Evolutionary conservation across 345 rosid species (phyloP), one percentile per base, ranked within the genome.

Genomic region (Gossypium mustelinum): DNA sequence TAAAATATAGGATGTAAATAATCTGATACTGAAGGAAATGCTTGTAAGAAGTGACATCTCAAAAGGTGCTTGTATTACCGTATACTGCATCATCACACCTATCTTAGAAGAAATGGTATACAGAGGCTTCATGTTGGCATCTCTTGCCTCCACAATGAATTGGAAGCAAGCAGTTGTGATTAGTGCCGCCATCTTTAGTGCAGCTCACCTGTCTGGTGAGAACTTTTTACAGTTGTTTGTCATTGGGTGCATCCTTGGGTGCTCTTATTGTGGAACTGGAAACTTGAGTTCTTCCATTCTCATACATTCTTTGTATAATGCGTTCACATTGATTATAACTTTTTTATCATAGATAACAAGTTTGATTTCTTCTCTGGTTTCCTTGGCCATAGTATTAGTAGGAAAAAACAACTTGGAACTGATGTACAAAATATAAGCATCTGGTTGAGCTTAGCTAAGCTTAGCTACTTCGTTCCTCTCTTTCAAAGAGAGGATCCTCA

Each of bases 271-370:
- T 82, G 89, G 98, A 97, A 81, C 89, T 11, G 91, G 94, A 59
- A 88, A 88, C 80, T 77, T 94, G 70, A 78, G 70, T 4, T 84
- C 97, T 16, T 80, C 97, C 69, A 75, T 94, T 74, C 50, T 80
- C 9, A 73, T 89, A 50, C 97, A 92, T 84, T 86, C 94, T 72
- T 70, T 90, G 82, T 94, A 92, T 80, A 92, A 94, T 79, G 93
- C 92, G 50, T 66, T 88, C 74, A 89, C 88, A 45, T 82, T 94
- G 58, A 9, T 85, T 20, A 52, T 86, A 51, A 80, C 85, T 12
- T 78, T 51, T 62, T 24, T 72, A 25, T 82, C 83, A 44, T 87
- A 59, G 79, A 62, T 29, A 56, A 27, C 52, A 25, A 66, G 48
- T 54, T 44, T 11, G 29, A 17, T 70, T 50, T 48, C 29, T 50